Evolutionary conservation across 129 eudicot species (phyloP), one percentile per base, ranked within the genome.

Genomic region (Lactuca sativa): DNA sequence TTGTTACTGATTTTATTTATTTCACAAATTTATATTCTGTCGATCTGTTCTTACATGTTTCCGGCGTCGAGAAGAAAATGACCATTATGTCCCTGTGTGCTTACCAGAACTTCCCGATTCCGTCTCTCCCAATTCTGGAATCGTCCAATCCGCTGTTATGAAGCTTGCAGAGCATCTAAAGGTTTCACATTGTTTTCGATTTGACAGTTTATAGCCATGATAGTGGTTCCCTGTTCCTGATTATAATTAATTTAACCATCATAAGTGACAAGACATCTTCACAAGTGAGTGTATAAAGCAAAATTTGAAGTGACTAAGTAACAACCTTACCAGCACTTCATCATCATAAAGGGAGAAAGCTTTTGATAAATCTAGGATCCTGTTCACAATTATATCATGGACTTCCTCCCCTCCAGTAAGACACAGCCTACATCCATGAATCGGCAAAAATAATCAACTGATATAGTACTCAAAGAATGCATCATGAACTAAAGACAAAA

Each of bases 1-100:
- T 37, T 69, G 66, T 48, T 30, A 49, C 49, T 43, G 0, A 43
- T 43, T 7, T 1, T 43, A 43, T 43, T 43, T 7, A 7, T 1
- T 43, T 38, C 2, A 6, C 95, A 93, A 96, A 86, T 93, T 93
- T 80, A 80, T 93, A 49, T 89, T 93, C 77, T 89, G 95, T 84
- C 89, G 90, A 5, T 82, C 96, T 33, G 88, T 83, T 78, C 95
- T 93, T n/a, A 48, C 80, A 16, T 85, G 61, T 61, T 83, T 81
- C 65, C 70, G 80, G 38, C 74, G 64, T 13, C 76, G 59, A 4
- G 92, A 80, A 75, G 76, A 78, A 40, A 71, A 25, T 9, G 92
- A 85, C 47, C 59, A 72, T 25, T 84, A 83, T 57, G 56, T 86
- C 56, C 98, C 98, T 8, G 61, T 77, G 56, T 89, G 95, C 85